phyloP scores from a whole-genome alignment of 257 asterid genomes.

The Apocynum venetum region DNA sequence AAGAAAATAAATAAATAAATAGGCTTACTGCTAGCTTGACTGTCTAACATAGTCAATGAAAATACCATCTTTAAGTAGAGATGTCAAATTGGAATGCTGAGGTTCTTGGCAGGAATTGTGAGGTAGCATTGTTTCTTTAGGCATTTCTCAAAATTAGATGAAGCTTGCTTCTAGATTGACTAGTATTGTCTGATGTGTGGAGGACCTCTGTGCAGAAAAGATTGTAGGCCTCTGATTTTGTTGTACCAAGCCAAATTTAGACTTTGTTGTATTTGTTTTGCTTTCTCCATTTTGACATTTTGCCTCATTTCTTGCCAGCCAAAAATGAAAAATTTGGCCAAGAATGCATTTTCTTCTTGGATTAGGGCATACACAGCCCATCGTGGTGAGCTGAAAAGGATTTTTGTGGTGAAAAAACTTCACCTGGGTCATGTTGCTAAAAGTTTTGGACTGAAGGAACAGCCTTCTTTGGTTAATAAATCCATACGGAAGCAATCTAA shows the following conservation, averaged over 20 bases:
- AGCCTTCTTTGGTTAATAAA: constrained; percentile 76
- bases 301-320: constrained; percentile 41
- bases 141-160: neutral
- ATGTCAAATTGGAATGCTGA: neutral
- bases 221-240: neutral
- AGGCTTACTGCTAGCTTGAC: neutral
- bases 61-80: neutral
- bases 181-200: neutral
- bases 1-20: neutral
- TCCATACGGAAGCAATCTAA: constrained; percentile 64
- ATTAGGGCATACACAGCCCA: constrained; percentile 91
- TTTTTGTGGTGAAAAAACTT: constrained; percentile 81
- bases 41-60: neutral
- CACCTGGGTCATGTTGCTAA: constrained; percentile 89
- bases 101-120: neutral
- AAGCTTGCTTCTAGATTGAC: neutral
- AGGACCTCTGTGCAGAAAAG: neutral
- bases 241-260: neutral
- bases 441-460: constrained; percentile 85
- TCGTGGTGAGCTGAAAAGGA: constrained; percentile 85
- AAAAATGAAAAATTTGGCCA: constrained; percentile 50
- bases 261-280: neutral
- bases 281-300: neutral
- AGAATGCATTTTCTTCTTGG: constrained; percentile 84
- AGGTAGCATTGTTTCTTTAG: neutral